Base-by-base conservation (phyloP, 1,284 basidiomycete species). In the Sparassis latifolia region DNA sequence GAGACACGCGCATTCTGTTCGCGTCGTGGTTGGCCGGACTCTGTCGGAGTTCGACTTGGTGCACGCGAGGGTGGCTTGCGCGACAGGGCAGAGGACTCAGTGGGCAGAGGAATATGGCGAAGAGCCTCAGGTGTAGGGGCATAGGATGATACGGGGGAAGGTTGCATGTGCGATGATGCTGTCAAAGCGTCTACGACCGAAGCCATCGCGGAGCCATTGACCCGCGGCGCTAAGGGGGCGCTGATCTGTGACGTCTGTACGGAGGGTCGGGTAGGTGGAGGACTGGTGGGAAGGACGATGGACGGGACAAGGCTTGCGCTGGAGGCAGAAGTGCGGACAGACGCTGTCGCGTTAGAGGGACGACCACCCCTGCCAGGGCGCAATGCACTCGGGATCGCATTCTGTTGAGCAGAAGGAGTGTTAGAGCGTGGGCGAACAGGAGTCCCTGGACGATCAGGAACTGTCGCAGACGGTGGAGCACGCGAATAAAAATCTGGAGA, bases 1-100 rank as follows among this genome's bases (percentile, higher is more conserved):
- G 89, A 90, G 33, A 91, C 77, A 5, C 89, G 79, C 3, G 81
- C 79, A 55, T 84, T 86, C 41, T 77, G 82, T 52, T 82, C 84
- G 56, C 72, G 75, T 10, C 82, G 74, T 12, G 48, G 49, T 41
- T 59, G 60, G 39, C 50, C 49, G 32, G 53, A 54, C 31, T 60
- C 65, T 10, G 54, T 47, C 38, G 61, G 55, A 9, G 44, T 44
- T 44, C 40, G 49, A 45, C 52, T 61, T 2, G 52, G 50, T 32
- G 55, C 55, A 9, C 61, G 61, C 28, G 63, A 52, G n/a, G 57
- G 60, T 10, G 45, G 45, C 39, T 53, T 48, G 2, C 57, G 56
- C 7, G 52, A 38, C 42, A 55, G 53, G 4, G 59, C 53, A 12
- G 50, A 33, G 33, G 44, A 48, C 31, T 42, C 41, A 2, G 46